These are phyloP conservation scores for Pluteus cervinus DNA, from an alignment of 768 basidiomycete genomes.

Conservation along the genomic window DNA sequence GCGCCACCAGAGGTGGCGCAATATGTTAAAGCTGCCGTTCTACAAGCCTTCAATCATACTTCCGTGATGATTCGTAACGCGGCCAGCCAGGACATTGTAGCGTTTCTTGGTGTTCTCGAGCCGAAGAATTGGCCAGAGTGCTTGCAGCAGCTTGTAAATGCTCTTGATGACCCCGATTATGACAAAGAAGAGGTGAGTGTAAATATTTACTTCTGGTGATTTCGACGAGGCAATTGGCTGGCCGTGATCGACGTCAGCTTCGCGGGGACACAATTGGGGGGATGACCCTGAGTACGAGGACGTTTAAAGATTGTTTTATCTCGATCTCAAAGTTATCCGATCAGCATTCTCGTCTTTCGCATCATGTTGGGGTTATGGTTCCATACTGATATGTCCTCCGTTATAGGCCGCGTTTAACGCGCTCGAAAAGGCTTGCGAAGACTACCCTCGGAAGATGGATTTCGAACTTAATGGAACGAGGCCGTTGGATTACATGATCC, in stretches of 20 bases:
- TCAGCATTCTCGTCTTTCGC: too few species aligned
- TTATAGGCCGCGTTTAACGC: constrained; percentile 85
- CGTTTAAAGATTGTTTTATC: too few species aligned
- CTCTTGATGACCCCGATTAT: constrained; percentile 69
- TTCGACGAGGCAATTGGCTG: too few species aligned
- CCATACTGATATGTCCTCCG: too few species aligned
- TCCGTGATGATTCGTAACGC: constrained; percentile 91
- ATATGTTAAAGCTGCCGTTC: constrained; percentile 71
- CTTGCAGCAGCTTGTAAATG: constrained; percentile 74
- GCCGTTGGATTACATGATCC: constrained; percentile 94
- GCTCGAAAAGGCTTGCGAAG: constrained; percentile 93
- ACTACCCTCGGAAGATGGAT: constrained; percentile 93
- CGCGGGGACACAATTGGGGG: too few species aligned
- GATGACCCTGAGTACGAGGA: too few species aligned
- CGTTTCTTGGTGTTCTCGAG: constrained; percentile 82
- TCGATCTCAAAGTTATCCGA: too few species aligned
- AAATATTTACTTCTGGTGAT: constrained; percentile 9
- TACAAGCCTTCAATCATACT: constrained; percentile 75
- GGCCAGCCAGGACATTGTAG: constrained; percentile 88
- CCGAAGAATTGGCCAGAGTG: constrained; percentile 96
- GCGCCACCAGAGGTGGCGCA: constrained; percentile 59
- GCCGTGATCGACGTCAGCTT: too few species aligned
- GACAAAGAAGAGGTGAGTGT: constrained; percentile 80
- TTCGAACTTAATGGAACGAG: constrained; percentile 90
- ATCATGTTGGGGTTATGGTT: too few species aligned